Evolutionary conservation across 257 asterid genomes (phyloP).

Genomic region (Nemophila menziesii): DNA sequence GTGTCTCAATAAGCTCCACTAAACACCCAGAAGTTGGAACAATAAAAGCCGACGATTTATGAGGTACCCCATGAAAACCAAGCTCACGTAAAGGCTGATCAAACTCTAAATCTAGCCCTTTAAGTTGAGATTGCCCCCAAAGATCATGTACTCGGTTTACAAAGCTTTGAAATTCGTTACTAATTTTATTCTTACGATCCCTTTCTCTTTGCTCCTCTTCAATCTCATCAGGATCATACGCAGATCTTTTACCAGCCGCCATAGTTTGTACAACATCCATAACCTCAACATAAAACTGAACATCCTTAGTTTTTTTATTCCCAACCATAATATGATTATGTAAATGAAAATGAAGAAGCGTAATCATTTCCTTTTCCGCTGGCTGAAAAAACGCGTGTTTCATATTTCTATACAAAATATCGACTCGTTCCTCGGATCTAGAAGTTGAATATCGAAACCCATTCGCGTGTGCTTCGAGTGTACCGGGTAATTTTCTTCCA

Average conservation of each 20-base stretch:
- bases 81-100: conserved; percentile 23
- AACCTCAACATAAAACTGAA: conserved; percentile 26
- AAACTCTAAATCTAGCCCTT: conserved; percentile 20
- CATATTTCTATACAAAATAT: conserved; percentile 19
- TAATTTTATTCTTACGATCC: conserved; percentile 18
- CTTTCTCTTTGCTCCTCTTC: conserved; percentile 24
- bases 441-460: conserved; percentile 22
- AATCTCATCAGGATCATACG: conserved; percentile 24
- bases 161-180: conserved; percentile 19
- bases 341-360: conserved; percentile 24
- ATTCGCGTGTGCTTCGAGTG: conserved; percentile 20
- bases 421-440: conserved; percentile 19
- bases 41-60: conserved; percentile 18
- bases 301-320: conserved; percentile 28
- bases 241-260: conserved; percentile 23
- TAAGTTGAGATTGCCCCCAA: conserved; percentile 24
- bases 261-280: conserved; percentile 22
- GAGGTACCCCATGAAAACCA: conserved; percentile 26
- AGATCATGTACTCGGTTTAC: conserved; percentile 20
- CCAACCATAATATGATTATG: conserved; percentile 28
- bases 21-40: conserved; percentile 21
- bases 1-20: conserved; percentile 19
- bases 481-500: conserved; percentile 18
- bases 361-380: conserved; percentile 27
- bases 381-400: conserved; percentile 27